Base-by-base conservation (phyloP, 306 rosid genomes). In the Carpinus fangiana region DNA sequence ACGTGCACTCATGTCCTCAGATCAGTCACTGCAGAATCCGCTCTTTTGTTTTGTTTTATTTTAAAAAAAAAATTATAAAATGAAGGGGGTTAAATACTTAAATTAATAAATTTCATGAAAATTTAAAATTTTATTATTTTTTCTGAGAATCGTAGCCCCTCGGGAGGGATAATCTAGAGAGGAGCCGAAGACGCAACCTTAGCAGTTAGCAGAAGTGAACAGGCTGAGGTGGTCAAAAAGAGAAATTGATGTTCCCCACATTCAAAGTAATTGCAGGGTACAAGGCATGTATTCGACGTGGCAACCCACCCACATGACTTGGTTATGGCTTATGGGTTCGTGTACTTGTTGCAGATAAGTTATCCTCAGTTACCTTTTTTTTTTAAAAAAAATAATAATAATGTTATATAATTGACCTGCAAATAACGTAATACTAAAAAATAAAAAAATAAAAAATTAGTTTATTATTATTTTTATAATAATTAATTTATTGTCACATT, bases 1-100 rank as follows among this genome's bases (percentile, higher is more conserved):
- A 86, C 89, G 85, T 83, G 89, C 82, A 75, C 51, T 45, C 81
- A 4, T 16, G 51, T 76, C 78, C 70, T 51, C 65, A 16, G 55
- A 61, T 51, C 65, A 26, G 73, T 47, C 54, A 78, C 61, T 74
- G 50, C 4, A 34, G 16, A 68, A 16, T 48, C 66, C 51, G 7
- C 57, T 48, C 73, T 64, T 11, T 45, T 64, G 28, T 53, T 62
- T 14, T 9, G 56, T 31, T 28, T 18, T 18, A 20, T 57, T 8
- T 20, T 3, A 8, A 6, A 20, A 56, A 20, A 56, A 55, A 55
- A n/a, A 18, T 55, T 38, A 38, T 5, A 8, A 23, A 23, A 23
- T 23, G 0, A 23, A 23, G 17, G 36, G 2, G 36, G 60, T 8
- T 57, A 21, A n/a, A n/a, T n/a, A n/a, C n/a, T n/a, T n/a, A n/a